Evolutionary conservation across 345 rosid species (phyloP).

Genomic region (Gossypium herbaceum): DNA sequence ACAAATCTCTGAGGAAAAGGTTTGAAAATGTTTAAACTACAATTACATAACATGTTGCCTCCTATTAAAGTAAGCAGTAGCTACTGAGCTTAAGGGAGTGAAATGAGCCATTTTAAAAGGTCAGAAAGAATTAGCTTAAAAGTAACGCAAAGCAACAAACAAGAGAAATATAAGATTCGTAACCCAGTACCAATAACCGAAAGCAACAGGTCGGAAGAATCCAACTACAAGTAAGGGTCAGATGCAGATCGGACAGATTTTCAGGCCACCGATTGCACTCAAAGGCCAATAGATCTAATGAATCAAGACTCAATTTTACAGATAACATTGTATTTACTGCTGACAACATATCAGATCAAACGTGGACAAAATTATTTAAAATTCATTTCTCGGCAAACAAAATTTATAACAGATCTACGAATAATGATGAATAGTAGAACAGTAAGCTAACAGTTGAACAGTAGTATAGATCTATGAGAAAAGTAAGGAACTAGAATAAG

Average conservation of each 20-base stretch:
- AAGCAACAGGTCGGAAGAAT: background rate
- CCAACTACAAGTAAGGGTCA: background rate
- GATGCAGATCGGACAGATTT: background rate
- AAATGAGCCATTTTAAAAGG: background rate
- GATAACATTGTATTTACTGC: background rate
- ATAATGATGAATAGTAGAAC: background rate
- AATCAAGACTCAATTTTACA: background rate
- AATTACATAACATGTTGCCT: background rate
- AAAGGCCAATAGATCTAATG: slow-evolving; percentile 6
- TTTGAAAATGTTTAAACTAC: background rate
- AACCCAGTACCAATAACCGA: background rate
- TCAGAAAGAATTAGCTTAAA: background rate
- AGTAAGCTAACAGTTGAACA: background rate
- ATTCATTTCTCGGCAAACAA: background rate
- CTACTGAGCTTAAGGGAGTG: background rate
- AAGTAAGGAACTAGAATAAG: background rate
- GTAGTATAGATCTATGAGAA: slow-evolving; percentile 13
- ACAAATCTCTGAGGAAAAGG: background rate
- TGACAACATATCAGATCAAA: background rate
- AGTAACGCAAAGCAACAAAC: background rate
- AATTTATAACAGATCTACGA: background rate
- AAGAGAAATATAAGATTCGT: background rate
- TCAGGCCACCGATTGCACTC: background rate
- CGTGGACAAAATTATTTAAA: background rate
- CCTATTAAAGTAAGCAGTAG: background rate